Evolutionary conservation across 78 protist genomes (phyloP).

Genomic region (Guillardia theta): DNA sequence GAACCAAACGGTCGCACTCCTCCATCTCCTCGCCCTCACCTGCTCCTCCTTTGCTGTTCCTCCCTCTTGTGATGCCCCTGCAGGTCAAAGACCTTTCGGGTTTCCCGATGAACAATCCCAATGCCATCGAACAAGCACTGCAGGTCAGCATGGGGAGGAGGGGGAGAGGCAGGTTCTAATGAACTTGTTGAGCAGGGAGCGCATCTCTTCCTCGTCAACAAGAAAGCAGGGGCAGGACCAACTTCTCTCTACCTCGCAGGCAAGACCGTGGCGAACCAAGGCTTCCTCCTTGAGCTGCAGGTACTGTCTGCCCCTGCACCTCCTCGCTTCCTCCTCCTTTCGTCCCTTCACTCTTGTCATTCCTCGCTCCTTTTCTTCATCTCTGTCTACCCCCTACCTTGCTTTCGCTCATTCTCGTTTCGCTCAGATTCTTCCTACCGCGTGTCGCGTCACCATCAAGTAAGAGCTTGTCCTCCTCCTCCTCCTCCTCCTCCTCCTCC

Average conservation of each 20-base stretch:
- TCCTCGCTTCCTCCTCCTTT: neutral
- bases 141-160: no score
- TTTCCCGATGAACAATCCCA: neutral
- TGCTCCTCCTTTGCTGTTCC: neutral
- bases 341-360: neutral
- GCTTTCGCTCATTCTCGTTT: no score
- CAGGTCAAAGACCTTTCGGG: neutral
- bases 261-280: neutral
- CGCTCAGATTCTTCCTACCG: no score
- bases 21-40: neutral
- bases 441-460: no score
- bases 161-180: no score
- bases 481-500: no score
- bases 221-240: neutral
- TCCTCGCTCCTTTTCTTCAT: neutral
- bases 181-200: no score
- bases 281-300: neutral
- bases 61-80: neutral
- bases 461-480: no score
- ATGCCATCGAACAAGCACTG: neutral
- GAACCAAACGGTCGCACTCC: neutral
- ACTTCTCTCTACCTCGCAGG: neutral
- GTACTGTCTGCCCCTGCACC: neutral
- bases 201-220: neutral
- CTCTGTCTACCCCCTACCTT: neutral